Base-by-base conservation (phyloP, 176 grass and related monocot genomes). In the Zizania latifolia region DNA sequence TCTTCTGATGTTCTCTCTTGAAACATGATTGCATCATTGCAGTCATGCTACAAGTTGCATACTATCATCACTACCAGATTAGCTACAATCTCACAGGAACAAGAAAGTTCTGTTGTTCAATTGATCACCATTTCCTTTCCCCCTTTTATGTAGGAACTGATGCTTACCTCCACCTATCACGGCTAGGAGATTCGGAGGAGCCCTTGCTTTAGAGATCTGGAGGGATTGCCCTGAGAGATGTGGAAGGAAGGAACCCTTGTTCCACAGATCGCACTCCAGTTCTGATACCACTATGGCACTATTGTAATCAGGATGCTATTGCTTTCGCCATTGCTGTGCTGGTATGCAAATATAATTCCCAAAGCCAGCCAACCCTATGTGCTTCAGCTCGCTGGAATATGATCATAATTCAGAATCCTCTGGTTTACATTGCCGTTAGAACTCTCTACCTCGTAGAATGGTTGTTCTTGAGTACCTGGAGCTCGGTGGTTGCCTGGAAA, bases 161-260 rank as follows among this genome's bases (percentile, higher is more conserved):
- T 76, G 94, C 94, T 71, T 97, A 93, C 30, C 94, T 97, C 74
- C 94, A 97, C 66, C 57, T 97, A 32, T 97, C 94, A 64, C 86
- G 94, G 51, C 84, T 97, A 32, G 94, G 94, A 60, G 91, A 93
- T 87, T 97, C 88, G 1, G 86, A 97, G 83, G 94, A 97, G 74
- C 94, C 94, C 28, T 88, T 97, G 57, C 80, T 88, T n/a, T 93
- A 88, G 48, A 30, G 19, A 82, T 72, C 65, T 15, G 8, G 24
- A 70, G 77, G 53, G 78, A 91, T n/a, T n/a, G n/a, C 81, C 71
- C 28, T 65, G 67, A n/a, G n/a, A n/a, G n/a, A n/a, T n/a, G n/a
- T n/a, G n/a, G n/a, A n/a, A n/a, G n/a, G n/a, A n/a, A n/a, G n/a
- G n/a, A n/a, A n/a, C n/a, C n/a, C 23, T 66, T 75, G 15, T 38